Percentiles rank a stretch among this genome's conserved stretches.
Conservation (phyloP, 176 grass and related monocot species). For the Leersia perrieri region DNA sequence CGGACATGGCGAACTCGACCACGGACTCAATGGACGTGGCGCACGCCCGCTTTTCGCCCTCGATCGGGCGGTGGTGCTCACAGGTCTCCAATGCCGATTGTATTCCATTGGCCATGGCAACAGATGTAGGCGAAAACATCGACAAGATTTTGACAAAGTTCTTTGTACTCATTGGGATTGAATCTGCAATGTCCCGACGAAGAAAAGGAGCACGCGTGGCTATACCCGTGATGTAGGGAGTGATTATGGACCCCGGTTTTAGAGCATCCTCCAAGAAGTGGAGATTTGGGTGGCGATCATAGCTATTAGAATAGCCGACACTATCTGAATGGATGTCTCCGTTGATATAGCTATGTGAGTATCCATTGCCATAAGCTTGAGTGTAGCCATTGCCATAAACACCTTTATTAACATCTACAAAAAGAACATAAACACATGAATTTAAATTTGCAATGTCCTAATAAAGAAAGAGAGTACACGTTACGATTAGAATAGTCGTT, state of each 20-base stretch:
- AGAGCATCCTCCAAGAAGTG: not conserved
- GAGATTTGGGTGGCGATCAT: not conserved
- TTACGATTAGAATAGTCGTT: too few relatives aligned
- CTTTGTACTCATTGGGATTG: not conserved
- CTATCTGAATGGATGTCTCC: too few relatives aligned
- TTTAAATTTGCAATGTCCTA: too few relatives aligned
- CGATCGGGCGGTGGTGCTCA: not conserved
- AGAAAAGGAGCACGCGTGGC: not conserved
- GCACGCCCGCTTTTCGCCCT: not conserved
- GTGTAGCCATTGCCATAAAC: too few relatives aligned
- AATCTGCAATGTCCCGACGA: not conserved
- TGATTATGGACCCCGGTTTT: not conserved
- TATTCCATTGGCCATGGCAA: not conserved
- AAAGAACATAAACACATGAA: too few relatives aligned
- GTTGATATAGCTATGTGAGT: too few relatives aligned
- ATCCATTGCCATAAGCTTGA: too few relatives aligned
- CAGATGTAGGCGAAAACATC: not conserved
- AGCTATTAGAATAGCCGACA: too few relatives aligned
- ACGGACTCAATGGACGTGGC: constrained; percentile 27
- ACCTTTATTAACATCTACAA: too few relatives aligned
- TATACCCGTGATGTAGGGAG: not conserved
- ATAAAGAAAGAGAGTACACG: too few relatives aligned
- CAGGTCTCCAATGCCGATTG: not conserved
- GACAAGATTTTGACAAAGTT: not conserved
- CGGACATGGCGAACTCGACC: not conserved